These are phyloP conservation scores for Cercospora sp. DNA, from an alignment of 2,329 filamentous ascomycete species.

Conservation along the genomic window DNA sequence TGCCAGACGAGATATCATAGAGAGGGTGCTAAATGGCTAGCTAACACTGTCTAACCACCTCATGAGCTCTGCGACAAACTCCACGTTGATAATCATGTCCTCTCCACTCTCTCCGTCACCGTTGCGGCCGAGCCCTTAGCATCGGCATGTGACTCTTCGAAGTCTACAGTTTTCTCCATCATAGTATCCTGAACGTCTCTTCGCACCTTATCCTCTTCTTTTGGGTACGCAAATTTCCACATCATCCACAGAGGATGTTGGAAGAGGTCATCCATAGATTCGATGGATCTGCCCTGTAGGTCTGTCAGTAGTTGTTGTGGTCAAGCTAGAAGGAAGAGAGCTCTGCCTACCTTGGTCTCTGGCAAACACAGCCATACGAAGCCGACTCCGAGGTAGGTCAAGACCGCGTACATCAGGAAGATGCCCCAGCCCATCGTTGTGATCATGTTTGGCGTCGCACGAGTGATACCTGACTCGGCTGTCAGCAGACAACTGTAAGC, in stretches of 20 bases:
- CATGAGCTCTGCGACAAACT: neutral
- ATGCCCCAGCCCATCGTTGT: slow-evolving; percentile 25
- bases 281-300: slow-evolving; percentile 25
- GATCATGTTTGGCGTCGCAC: slow-evolving; percentile 25
- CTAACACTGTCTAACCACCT: neutral
- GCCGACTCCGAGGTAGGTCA: slow-evolving; percentile 25
- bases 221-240: slow-evolving; percentile 27
- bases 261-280: slow-evolving; percentile 29
- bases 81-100: neutral
- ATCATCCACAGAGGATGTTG: slow-evolving; percentile 26
- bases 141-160: neutral
- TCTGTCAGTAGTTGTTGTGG: neutral
- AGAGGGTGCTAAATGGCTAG: neutral
- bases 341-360: slow-evolving; percentile 9
- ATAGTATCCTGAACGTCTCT: slow-evolving; percentile 24
- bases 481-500: neutral
- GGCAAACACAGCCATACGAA: slow-evolving; percentile 28
- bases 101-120: neutral
- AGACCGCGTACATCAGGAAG: slow-evolving; percentile 24
- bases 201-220: slow-evolving; percentile 26
- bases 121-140: neutral
- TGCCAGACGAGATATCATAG: neutral
- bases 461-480: slow-evolving; percentile 11
- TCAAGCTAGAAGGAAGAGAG: neutral
- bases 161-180: neutral